Evolutionary conservation across 345 rosid species (phyloP).

Genomic region (Euphorbia lathyris): DNA sequence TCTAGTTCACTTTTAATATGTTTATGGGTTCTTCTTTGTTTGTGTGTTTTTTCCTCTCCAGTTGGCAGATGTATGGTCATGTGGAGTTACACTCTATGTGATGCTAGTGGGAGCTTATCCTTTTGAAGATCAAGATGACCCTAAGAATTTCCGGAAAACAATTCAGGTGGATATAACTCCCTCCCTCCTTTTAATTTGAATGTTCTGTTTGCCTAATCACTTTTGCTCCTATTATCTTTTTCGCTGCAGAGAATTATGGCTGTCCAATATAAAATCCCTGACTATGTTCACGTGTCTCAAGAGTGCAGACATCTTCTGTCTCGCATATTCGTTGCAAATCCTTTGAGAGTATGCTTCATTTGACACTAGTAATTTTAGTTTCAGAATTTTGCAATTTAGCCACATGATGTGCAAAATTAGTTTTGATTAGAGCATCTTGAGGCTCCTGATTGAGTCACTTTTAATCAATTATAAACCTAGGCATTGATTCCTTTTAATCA

Average conservation of each 20-base stretch:
- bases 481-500: too few relatives aligned
- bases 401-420: not conserved
- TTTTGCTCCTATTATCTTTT: constrained; percentile 4
- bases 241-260: constrained; percentile 75
- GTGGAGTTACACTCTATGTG: constrained; percentile 92
- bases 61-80: constrained; percentile 97
- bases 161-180: constrained; percentile 53
- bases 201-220: not conserved
- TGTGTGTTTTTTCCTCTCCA: constrained; percentile 16
- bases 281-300: constrained; percentile 76
- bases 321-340: constrained; percentile 71
- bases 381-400: not conserved
- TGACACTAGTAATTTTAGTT: not conserved
- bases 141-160: constrained; percentile 84
- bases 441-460: not conserved
- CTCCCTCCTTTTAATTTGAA: not conserved
- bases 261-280: constrained; percentile 85
- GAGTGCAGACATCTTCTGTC: constrained; percentile 80
- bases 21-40: not conserved
- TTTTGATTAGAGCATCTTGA: not conserved
- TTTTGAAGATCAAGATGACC: constrained; percentile 86
- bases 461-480: too few relatives aligned
- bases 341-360: constrained; percentile 51
- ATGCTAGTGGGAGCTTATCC: constrained; percentile 97
- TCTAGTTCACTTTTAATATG: not conserved